Evolutionary conservation across 176 grass and related monocot genomes (phyloP).

Genomic region (Saccharum officinarum): DNA sequence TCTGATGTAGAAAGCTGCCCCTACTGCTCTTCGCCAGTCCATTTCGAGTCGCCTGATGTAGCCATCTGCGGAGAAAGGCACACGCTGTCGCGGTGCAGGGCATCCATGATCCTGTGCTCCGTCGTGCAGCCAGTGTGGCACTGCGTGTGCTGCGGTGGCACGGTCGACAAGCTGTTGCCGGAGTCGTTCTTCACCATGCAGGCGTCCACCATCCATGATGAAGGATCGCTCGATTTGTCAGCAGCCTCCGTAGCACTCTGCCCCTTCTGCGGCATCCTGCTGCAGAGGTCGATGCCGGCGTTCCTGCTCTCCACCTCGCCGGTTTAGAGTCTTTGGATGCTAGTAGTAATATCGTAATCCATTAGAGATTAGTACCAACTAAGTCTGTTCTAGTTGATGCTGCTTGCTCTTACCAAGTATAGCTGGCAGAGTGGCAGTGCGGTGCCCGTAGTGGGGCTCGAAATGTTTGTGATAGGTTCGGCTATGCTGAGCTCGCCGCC

Average conservation of each 20-base stretch:
- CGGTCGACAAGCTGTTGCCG: conserved; percentile 50
- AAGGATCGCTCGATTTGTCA: conserved; percentile 2
- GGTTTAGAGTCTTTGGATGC: conserved; percentile 28
- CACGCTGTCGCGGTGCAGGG: conserved; percentile 51
- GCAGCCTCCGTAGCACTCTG: conserved; percentile 30
- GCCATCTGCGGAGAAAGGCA: conserved; percentile 62
- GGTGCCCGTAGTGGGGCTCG: background rate
- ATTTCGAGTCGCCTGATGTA: conserved; percentile 53
- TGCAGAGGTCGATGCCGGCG: conserved; percentile 59
- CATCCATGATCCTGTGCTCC: conserved; percentile 67
- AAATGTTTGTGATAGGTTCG: background rate
- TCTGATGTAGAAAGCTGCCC: conserved; percentile 47
- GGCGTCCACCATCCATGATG: background rate
- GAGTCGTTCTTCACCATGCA: conserved; percentile 49
- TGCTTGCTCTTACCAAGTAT: background rate
- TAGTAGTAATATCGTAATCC: background rate
- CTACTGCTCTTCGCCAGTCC: conserved; percentile 61
- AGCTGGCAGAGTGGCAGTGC: background rate
- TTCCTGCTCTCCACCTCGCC: conserved; percentile 57
- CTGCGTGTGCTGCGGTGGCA: conserved; percentile 62
- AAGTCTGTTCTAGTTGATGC: background rate
- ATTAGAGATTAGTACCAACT: too few relatives aligned
- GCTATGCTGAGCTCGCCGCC: too few relatives aligned
- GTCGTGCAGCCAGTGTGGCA: conserved; percentile 54
- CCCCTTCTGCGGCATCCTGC: conserved; percentile 63